Conservation (phyloP, 306 rosid species). For the Citrullus amarus region DNA sequence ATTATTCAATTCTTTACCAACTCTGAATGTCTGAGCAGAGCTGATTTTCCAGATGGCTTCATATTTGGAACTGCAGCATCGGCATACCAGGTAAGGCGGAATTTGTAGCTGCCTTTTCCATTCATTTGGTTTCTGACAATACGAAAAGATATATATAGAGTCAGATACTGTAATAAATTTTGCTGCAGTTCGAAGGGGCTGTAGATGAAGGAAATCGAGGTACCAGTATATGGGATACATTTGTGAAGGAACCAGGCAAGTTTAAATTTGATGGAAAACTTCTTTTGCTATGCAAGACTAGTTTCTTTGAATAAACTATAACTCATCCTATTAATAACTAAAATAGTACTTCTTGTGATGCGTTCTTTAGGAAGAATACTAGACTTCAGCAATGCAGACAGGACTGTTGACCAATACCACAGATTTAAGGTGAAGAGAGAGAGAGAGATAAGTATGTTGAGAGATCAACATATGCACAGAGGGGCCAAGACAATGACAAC, state of each 20-base stretch:
- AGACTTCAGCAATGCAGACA: slow-evolving; percentile 89
- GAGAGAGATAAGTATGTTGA: not conserved
- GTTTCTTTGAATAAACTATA: not conserved
- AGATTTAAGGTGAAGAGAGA: slow-evolving; percentile 56
- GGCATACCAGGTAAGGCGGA: slow-evolving; percentile 65
- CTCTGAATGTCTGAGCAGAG: slow-evolving; percentile 53
- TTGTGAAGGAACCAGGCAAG: slow-evolving; percentile 55
- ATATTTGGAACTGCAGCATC: slow-evolving; percentile 94
- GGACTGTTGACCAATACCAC: slow-evolving; percentile 93
- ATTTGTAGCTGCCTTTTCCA: not conserved
- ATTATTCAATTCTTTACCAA: slow-evolving; percentile 14
- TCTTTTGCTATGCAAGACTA: not conserved
- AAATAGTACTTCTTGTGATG: slow-evolving; percentile 8
- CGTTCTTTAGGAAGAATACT: slow-evolving; percentile 55
- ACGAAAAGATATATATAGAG: not conserved
- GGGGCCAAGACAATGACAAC: not conserved
- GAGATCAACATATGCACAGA: not conserved
- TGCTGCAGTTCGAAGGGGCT: slow-evolving; percentile 71
- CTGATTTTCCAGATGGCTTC: slow-evolving; percentile 75
- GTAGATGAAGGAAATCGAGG: slow-evolving; percentile 85
- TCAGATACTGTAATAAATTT: not conserved
- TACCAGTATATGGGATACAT: slow-evolving; percentile 80
- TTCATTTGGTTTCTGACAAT: not conserved
- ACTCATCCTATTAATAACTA: not conserved
- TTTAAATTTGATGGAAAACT: not conserved